Conservation (phyloP, 2,329 filamentous ascomycete genomes). For the Cladophialophora bantiana region DNA sequence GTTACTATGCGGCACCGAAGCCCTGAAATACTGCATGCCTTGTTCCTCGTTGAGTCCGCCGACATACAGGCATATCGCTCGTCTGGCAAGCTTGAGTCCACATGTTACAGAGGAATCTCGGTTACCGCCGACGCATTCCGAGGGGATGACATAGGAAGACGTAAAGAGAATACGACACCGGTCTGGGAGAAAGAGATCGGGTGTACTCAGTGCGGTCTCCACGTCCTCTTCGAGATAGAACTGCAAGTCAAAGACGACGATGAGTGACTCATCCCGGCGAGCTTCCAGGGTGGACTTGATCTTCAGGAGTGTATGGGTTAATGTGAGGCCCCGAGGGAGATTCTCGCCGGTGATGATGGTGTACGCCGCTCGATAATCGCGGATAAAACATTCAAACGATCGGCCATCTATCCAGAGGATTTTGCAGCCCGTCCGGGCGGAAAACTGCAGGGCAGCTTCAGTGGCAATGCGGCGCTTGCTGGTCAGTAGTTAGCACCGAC, state of each 20-base stretch:
- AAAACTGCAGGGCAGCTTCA: constrained; percentile 26
- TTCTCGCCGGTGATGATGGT: constrained; percentile 22
- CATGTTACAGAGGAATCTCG: constrained; percentile 1
- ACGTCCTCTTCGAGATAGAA: constrained; percentile 22
- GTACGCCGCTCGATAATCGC: constrained; percentile 24
- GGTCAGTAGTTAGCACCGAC: neutral
- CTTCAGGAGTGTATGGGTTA: constrained; percentile 17
- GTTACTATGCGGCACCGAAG: constrained; percentile 1
- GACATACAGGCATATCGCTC: constrained; percentile 22
- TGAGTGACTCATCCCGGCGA: constrained; percentile 24
- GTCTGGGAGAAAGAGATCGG: constrained; percentile 20
- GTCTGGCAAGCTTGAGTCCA: constrained; percentile 17
- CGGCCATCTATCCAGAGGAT: constrained; percentile 26
- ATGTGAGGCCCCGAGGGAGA: constrained; percentile 19
- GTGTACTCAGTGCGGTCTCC: neutral
- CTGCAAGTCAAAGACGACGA: constrained; percentile 28
- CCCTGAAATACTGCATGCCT: constrained; percentile 14
- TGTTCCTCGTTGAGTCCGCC: constrained; percentile 4
- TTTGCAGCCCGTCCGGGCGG: constrained; percentile 19
- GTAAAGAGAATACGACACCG: constrained; percentile 18
- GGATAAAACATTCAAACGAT: constrained; percentile 26
- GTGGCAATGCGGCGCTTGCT: constrained; percentile 30
- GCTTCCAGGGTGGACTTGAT: constrained; percentile 20
- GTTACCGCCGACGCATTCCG: neutral
- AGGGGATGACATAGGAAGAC: constrained; percentile 12